A percentile compares a stretch with the other conserved stretches of the same genome.
Conservation (phyloP, 2,329 filamentous ascomycete genomes). For the Helicocarpus griseus region DNA sequence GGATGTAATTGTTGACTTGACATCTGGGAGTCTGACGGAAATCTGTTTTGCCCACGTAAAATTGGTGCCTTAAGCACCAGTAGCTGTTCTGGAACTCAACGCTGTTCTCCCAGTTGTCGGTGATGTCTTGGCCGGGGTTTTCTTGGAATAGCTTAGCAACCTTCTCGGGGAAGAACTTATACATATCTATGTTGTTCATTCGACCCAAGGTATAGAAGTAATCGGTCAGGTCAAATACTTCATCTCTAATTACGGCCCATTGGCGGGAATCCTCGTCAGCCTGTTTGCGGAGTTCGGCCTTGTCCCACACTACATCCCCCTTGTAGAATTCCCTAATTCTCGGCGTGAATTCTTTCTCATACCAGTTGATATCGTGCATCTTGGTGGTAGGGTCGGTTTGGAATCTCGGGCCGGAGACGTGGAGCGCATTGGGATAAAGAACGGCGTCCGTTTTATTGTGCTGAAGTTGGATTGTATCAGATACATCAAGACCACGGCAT, state of each 20-base stretch:
- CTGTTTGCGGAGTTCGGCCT: constrained; percentile 49
- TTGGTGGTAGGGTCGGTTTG: constrained; percentile 48
- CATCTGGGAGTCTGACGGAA: constrained; percentile 71
- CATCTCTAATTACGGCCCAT: constrained; percentile 70
- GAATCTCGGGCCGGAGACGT: constrained; percentile 57
- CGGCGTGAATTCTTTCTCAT: constrained; percentile 61
- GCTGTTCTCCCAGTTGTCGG: constrained; percentile 48
- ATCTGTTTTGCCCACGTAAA: constrained; percentile 74
- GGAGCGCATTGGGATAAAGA: constrained; percentile 47
- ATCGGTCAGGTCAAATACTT: constrained; percentile 81
- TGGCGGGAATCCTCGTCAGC: constrained; percentile 58
- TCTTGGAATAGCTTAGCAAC: constrained; percentile 60
- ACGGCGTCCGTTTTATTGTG: constrained; percentile 59
- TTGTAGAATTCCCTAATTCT: constrained; percentile 79
- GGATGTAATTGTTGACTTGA: constrained; percentile 81
- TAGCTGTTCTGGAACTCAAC: constrained; percentile 54
- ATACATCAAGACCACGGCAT: constrained; percentile 62
- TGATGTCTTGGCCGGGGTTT: constrained; percentile 73
- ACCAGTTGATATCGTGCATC: constrained; percentile 64
- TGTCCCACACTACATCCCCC: constrained; percentile 69
- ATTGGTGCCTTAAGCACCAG: constrained; percentile 72
- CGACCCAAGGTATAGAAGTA: constrained; percentile 70
- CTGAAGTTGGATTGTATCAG: constrained; percentile 38
- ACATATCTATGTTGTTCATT: constrained; percentile 46
- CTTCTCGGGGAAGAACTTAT: constrained; percentile 61